Percentiles rank a stretch among this genome's conserved stretches.
Conservation (phyloP, 306 rosid species). For the Fragaria iinumae region DNA sequence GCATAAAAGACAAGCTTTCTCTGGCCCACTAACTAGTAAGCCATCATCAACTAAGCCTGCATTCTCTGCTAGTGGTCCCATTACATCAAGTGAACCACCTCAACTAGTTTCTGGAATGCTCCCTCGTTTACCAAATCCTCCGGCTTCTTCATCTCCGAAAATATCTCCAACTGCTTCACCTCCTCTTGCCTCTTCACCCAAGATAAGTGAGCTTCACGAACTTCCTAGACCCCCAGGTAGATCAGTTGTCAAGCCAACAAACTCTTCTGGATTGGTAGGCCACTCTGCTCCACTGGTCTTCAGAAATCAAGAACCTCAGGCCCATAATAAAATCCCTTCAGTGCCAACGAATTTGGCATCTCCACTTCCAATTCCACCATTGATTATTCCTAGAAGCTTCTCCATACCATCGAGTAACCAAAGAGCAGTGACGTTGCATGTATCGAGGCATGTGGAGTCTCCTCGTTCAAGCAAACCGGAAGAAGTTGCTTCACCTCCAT, state of each 20-base stretch:
- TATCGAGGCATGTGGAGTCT: constrained; percentile 59
- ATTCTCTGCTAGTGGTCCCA: constrained; percentile 38
- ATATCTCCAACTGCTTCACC: constrained; percentile 72
- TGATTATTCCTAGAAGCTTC: constrained; percentile 67
- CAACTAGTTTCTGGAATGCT: constrained; percentile 45
- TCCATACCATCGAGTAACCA: constrained; percentile 85
- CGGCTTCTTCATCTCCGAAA: constrained; percentile 67
- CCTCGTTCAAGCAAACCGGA: constrained; percentile 53
- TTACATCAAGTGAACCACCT: constrained; percentile 36
- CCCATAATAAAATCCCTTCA: constrained; percentile 44
- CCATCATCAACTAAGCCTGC: constrained; percentile 50
- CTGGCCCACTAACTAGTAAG: constrained; percentile 70
- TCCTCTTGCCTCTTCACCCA: constrained; percentile 69
- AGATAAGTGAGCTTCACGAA: constrained; percentile 88
- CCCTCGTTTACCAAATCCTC: constrained; percentile 58
- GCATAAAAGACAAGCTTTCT: constrained; percentile 61
- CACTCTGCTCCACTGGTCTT: constrained; percentile 74
- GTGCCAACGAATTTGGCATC: constrained; percentile 59
- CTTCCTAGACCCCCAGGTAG: constrained; percentile 90
- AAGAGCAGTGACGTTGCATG: constrained; percentile 59
- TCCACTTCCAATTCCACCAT: constrained; percentile 86
- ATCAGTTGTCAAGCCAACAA: constrained; percentile 42
- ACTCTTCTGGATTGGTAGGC: constrained; percentile 44
- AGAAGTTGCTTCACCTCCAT: constrained; percentile 66
- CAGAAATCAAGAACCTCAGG: constrained; percentile 54